Evolutionary conservation across 2,329 filamentous ascomycete species (phyloP).

Genomic region (Huntiella decipiens): DNA sequence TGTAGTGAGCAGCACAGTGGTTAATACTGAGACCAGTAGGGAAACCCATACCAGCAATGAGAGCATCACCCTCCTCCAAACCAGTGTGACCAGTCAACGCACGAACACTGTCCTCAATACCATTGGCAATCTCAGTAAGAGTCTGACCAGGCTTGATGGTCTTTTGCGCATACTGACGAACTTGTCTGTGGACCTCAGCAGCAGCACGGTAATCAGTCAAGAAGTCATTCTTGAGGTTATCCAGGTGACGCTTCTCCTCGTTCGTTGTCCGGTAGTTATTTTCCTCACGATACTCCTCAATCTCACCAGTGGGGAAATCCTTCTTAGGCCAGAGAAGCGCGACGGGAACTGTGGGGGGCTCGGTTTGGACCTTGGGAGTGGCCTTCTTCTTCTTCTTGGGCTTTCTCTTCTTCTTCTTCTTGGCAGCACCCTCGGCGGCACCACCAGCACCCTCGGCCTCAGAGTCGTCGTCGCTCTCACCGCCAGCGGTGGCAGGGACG

Average conservation of each 20-base stretch:
- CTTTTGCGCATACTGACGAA: constrained; percentile 57
- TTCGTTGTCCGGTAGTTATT: constrained; percentile 62
- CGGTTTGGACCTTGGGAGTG: constrained; percentile 50
- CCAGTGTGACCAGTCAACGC: constrained; percentile 53
- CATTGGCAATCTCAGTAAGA: constrained; percentile 57
- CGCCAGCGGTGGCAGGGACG: constrained; percentile 20
- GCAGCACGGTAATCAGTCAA: constrained; percentile 56
- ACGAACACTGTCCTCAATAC: constrained; percentile 61
- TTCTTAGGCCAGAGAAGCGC: constrained; percentile 55
- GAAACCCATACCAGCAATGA: constrained; percentile 61
- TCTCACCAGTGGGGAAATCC: constrained; percentile 58
- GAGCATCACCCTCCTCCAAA: constrained; percentile 51
- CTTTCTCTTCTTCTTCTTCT: constrained; percentile 71
- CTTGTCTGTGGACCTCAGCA: constrained; percentile 59
- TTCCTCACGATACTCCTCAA: constrained; percentile 58
- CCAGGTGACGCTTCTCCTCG: constrained; percentile 69
- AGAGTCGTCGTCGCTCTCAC: constrained; percentile 30
- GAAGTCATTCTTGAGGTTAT: constrained; percentile 58
- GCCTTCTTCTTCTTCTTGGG: constrained; percentile 56
- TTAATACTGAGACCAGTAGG: constrained; percentile 62
- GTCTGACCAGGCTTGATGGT: constrained; percentile 58
- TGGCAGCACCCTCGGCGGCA: constrained; percentile 3
- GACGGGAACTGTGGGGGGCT: constrained; percentile 55
- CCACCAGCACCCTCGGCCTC: constrained; percentile 4
- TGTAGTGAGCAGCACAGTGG: constrained; percentile 62